Conservation (phyloP, 345 rosid genomes). For the Arabis hirsuta region DNA sequence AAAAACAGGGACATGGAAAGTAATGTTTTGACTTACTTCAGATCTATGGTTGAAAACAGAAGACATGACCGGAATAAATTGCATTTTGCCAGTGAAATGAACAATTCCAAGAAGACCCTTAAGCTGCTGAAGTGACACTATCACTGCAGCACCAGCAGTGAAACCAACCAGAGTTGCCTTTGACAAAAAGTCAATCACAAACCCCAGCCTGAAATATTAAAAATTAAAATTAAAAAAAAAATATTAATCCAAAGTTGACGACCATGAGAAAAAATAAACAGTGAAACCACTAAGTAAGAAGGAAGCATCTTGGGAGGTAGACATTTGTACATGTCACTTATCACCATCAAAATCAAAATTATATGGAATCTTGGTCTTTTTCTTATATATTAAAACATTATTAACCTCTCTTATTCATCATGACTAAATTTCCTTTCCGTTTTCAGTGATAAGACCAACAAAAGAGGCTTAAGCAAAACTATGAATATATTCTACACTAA, state of each 20-base stretch:
- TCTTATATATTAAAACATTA: background rate
- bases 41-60: slow-evolving; percentile 55
- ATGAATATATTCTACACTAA: slow-evolving; percentile 42
- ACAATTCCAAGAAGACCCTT: slow-evolving; percentile 95
- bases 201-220: slow-evolving; percentile 73
- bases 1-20: background rate
- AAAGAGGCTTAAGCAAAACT: slow-evolving; percentile 33
- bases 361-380: slow-evolving; percentile 41
- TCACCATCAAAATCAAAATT: slow-evolving; percentile 45
- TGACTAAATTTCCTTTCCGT: slow-evolving; percentile 10
- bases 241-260: slow-evolving; percentile 20
- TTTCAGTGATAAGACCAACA: slow-evolving; percentile 31
- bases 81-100: slow-evolving; percentile 93
- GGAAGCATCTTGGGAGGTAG: slow-evolving; percentile 44
- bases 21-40: slow-evolving; percentile 56
- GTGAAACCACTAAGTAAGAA: slow-evolving; percentile 40
- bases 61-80: slow-evolving; percentile 69
- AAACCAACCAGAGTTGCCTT: slow-evolving; percentile 95
- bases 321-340: slow-evolving; percentile 60
- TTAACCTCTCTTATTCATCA: slow-evolving; percentile 32
- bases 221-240: background rate
- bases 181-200: slow-evolving; percentile 91
- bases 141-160: slow-evolving; percentile 98
- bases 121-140: slow-evolving; percentile 91
- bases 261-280: slow-evolving; percentile 24